Base-by-base conservation (phyloP, 306 rosid genomes). In the Rosa rugosa region DNA sequence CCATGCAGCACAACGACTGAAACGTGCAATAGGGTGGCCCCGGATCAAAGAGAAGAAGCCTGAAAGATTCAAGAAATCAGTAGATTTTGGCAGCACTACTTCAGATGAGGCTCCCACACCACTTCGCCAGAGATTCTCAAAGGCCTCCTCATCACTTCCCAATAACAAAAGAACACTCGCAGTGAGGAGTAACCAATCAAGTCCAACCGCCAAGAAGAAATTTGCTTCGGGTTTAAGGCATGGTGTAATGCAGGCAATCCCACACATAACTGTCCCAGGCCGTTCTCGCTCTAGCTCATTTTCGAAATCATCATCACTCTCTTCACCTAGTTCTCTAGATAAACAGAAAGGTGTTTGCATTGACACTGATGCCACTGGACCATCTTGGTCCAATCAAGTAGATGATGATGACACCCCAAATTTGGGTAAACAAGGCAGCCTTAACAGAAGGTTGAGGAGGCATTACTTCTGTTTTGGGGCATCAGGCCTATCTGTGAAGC, bases 131-230 rank as follows among this genome's bases (percentile, higher is more conserved):
- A 87, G 97, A 76, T 95, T 91, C 81, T 91, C 91, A 13, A 88
- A 87, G 82, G 84, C 97, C n/a, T 8, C 77, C 16, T 50, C 83
- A 1, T 59, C 92, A 25, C 86, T 81, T 75, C 87, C 94, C 20
- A 92, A 77, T 84, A 71, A 95, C 90, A 95, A 95, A 75, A 79
- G 99, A 76, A 87, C 96, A n/a, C 98, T 93, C 16, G 83, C 98
- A 4, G 98, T 91, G 0, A 84, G 99, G 82, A 95, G 98, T 71
- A 74, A 91, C 70, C 98, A 91, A 27, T 88, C 99, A 31, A 95
- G 99, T 86, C 99, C 99, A n/a, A 83, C 93, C 13, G 97, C 98
- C 11, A 95, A 93, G 88, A 95, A 95, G 85, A 95, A 92, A 51
- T 88, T 92, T 53, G 98, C 98, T 23, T 88, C 93, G 1, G 98